Evolutionary conservation across 1,284 basidiomycete genomes (phyloP).

Genomic region (Pulveroboletus ridleyi): DNA sequence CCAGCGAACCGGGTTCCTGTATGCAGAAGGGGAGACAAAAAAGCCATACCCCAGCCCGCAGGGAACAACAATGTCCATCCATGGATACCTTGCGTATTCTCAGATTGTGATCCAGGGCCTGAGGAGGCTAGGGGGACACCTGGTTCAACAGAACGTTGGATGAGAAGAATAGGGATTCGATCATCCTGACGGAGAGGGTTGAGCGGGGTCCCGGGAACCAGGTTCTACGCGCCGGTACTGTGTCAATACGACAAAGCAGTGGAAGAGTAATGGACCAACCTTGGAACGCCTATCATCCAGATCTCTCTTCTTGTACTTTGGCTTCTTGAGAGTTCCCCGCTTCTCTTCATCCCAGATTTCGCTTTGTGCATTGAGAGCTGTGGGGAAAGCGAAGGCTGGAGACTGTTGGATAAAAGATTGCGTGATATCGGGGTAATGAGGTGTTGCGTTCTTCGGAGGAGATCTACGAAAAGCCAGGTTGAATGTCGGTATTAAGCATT

Average conservation of each 20-base stretch:
- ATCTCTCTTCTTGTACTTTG: conserved; percentile 82
- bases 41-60: conserved; percentile 87
- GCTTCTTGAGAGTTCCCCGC: conserved; percentile 61
- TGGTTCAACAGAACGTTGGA: conserved; percentile 77
- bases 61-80: conserved; percentile 90
- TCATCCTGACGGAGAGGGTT: conserved; percentile 75
- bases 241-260: conserved; percentile 9
- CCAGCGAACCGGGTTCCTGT: conserved; percentile 86
- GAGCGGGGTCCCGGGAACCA: conserved; percentile 79
- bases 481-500: conserved; percentile 4
- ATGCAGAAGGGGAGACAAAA: conserved; percentile 81
- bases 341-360: conserved; percentile 74
- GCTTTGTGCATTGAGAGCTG: conserved; percentile 61
- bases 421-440: conserved; percentile 32
- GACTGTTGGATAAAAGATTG: conserved; percentile 23
- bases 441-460: conserved; percentile 78
- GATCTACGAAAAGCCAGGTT: conserved; percentile 54
- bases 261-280: conserved; percentile 45
- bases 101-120: conserved; percentile 27
- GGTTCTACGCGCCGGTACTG: conserved; percentile 50
- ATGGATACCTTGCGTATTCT: conserved; percentile 54
- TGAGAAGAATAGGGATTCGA: conserved; percentile 80
- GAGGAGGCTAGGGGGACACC: conserved; percentile 28
- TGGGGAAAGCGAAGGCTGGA: conserved; percentile 56
- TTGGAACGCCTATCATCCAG: conserved; percentile 80